Base-by-base conservation (phyloP, 2,329 filamentous ascomycete species). In the Aspergillus sp. region DNA sequence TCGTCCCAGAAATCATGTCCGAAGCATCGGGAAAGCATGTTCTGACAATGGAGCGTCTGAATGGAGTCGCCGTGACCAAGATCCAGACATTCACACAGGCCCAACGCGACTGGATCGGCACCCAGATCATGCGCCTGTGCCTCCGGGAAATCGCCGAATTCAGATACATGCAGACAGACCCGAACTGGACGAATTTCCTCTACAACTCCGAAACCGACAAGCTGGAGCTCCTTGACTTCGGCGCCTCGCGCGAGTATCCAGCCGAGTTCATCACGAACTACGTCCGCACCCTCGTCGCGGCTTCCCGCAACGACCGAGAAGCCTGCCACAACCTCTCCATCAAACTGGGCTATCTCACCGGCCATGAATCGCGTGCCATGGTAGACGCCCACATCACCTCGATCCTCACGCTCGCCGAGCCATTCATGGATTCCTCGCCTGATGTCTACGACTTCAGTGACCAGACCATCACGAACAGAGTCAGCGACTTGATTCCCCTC, bases 181-280 rank as follows among this genome's bases (percentile, higher is more conserved):
- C 91, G 25, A 98, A 98, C 68, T 98, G 91, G 91, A 96, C 89
- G 20, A 98, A 98, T 61, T 98, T 98, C 60, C 71, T 96, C 13
- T 98, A 86, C 69, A 91, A 96, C 49, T 67, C 77, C 1, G 48
- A 66, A 13, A 76, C 71, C 3, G 67, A 77, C 48, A 82, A 78
- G 52, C 78, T 98, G 10, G 88, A 94, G 59, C 74, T 98, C 1
- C 78, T 98, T 32, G 93, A 98, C 61, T 98, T 98, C 59, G 91
- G 91, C 37, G 91, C 91, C 22, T 86, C 82, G 13, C 74, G 91
- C 48, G 89, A 86, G 45, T 98, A 80, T 54, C 86, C 88, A 0
- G 71, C 75, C 24, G 65, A 73, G 10, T 98, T 98, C 51, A 79
- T 96, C 35, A 64, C 71, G 2, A 78, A 76, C 11, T 98, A 98